Evolutionary conservation across 2,329 filamentous ascomycete genomes (phyloP).

Genomic region (Chaetomium globosum): DNA sequence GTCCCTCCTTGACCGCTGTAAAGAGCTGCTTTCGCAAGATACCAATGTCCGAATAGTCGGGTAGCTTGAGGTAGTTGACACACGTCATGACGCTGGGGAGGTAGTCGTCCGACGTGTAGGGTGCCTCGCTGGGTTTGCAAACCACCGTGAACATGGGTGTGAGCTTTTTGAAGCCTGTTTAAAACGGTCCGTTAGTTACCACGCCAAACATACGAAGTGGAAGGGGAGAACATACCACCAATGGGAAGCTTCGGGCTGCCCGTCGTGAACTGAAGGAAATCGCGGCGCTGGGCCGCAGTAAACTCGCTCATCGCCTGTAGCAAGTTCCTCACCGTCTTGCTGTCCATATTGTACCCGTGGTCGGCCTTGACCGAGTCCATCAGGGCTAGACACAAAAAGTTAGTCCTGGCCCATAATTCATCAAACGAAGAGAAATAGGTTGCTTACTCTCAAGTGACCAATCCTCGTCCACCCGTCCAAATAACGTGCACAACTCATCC

Average conservation of each 20-base stretch:
- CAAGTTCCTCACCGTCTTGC: conserved; percentile 89
- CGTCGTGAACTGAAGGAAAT: conserved; percentile 97
- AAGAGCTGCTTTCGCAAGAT: conserved; percentile 76
- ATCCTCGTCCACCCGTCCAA: conserved; percentile 90
- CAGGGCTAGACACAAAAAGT: conserved; percentile 62
- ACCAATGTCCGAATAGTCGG: conserved; percentile 82
- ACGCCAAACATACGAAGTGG: not conserved
- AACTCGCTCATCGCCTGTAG: conserved; percentile 94
- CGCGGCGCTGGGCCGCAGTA: conserved; percentile 71
- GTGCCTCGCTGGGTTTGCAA: conserved; percentile 95
- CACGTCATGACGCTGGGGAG: conserved; percentile 99
- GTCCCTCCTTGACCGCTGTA: conserved; percentile 89
- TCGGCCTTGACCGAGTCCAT: conserved; percentile 99
- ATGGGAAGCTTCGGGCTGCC: conserved; percentile 98
- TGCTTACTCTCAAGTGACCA: conserved; percentile 93
- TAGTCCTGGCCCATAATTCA: not conserved
- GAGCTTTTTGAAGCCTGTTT: conserved; percentile 86
- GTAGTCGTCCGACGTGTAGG: conserved; percentile 93
- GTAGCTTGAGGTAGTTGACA: conserved; percentile 97
- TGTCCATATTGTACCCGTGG: conserved; percentile 98
- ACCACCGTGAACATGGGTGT: conserved; percentile 99
- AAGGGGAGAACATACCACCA: conserved; percentile 65
- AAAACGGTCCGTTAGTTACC: not conserved
- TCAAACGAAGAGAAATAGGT: conserved; percentile 32
- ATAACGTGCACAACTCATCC: conserved; percentile 90